These are phyloP conservation scores for Fraxinus excelsior DNA, from an alignment of 257 asterid genomes.

Conservation along the genomic window DNA sequence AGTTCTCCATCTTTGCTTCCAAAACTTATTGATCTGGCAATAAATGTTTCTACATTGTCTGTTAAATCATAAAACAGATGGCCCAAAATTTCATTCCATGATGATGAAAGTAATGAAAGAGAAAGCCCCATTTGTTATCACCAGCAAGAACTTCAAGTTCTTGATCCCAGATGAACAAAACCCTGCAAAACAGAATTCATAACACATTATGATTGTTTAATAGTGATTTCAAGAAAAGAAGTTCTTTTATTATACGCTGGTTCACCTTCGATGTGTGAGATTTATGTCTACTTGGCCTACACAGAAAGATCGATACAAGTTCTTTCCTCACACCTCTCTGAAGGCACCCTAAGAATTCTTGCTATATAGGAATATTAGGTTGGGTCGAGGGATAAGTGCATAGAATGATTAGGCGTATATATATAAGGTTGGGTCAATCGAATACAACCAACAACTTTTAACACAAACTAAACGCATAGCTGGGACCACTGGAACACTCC, in stretches of 20 bases:
- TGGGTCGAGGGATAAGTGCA: not conserved
- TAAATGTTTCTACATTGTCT: constrained; percentile 33
- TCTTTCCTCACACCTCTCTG: too few species aligned
- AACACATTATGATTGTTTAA: not conserved
- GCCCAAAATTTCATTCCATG: constrained; percentile 41
- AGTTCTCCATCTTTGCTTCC: constrained; percentile 44
- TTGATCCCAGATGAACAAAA: not conserved
- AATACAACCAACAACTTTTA: not conserved
- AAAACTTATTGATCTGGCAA: constrained; percentile 52
- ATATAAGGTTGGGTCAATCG: not conserved
- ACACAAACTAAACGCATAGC: constrained; percentile 3
- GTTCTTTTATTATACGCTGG: too few species aligned
- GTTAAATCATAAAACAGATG: constrained; percentile 26
- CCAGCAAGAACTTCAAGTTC: not conserved
- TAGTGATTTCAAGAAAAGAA: not conserved
- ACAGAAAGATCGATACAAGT: too few species aligned
- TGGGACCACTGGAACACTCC: not conserved
- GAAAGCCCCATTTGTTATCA: constrained; percentile 40
- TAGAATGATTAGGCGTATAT: not conserved
- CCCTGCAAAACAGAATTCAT: constrained; percentile 12
- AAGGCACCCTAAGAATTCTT: not conserved
- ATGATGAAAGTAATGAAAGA: constrained; percentile 42
- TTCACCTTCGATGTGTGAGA: too few species aligned
- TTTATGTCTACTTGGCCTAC: too few species aligned
- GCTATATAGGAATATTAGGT: not conserved